Evolutionary conservation across 2,329 filamentous ascomycete species (phyloP).

Genomic region (Metarhizium humberi): DNA sequence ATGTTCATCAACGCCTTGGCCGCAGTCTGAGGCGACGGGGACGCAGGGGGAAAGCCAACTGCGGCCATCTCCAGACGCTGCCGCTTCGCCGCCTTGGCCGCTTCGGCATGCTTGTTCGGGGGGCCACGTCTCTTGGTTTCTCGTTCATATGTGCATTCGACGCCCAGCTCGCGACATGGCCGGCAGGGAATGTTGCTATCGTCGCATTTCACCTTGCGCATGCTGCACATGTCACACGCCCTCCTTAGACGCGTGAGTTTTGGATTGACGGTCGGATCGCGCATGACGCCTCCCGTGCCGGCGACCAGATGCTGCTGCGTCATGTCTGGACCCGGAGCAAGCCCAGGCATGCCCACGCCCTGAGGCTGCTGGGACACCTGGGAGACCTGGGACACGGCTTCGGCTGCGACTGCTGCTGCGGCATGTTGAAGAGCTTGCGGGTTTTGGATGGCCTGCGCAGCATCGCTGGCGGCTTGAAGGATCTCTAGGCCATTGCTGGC

Average conservation of each 20-base stretch:
- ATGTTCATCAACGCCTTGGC: slow-evolving; percentile 41
- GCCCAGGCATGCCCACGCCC: background rate
- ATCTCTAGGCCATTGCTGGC: slow-evolving; percentile 37
- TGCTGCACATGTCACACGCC: slow-evolving; percentile 53
- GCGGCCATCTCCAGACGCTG: slow-evolving; percentile 26
- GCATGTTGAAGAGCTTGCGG: slow-evolving; percentile 29
- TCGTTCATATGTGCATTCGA: slow-evolving; percentile 48
- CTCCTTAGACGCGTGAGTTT: slow-evolving; percentile 48
- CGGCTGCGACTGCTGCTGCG: slow-evolving; percentile 24
- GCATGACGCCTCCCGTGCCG: slow-evolving; percentile 15
- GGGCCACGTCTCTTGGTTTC: slow-evolving; percentile 50
- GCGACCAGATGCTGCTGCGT: slow-evolving; percentile 8
- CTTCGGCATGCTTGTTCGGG: slow-evolving; percentile 49
- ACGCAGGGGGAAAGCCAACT: slow-evolving; percentile 13
- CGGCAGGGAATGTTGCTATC: slow-evolving; percentile 46
- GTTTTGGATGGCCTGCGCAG: slow-evolving; percentile 29
- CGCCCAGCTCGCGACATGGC: slow-evolving; percentile 45
- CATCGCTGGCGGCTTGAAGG: slow-evolving; percentile 35
- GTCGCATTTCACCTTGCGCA: slow-evolving; percentile 54
- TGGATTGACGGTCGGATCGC: slow-evolving; percentile 33
- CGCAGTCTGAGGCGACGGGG: slow-evolving; percentile 35
- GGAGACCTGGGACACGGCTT: slow-evolving; percentile 6
- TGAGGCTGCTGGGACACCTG: slow-evolving; percentile 4
- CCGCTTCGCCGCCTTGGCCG: slow-evolving; percentile 43
- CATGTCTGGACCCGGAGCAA: background rate